A percentile compares a stretch with the other conserved stretches of the same genome.
phyloP scores from a whole-genome alignment of 179 eudicot species.

The Corrigiola litoralis region DNA sequence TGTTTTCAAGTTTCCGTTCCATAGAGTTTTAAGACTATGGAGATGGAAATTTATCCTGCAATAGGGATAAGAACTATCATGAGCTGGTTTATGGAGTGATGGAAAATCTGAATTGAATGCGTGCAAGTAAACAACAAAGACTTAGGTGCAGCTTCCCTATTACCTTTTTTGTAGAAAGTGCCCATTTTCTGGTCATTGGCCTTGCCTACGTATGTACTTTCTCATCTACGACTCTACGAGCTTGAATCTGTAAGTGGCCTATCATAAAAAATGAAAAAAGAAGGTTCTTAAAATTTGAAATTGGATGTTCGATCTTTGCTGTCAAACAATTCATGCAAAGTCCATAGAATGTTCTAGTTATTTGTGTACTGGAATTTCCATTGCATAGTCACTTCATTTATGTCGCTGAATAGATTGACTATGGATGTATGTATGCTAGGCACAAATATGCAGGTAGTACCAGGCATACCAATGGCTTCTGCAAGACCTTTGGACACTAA shows the following conservation, averaged over 20 bases:
- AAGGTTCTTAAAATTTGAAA: too few species aligned
- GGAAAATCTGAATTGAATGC: too few species aligned
- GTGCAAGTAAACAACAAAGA: background rate
- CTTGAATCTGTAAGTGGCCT: too few species aligned
- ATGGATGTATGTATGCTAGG: conserved; percentile 25
- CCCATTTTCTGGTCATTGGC: background rate
- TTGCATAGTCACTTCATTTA: background rate
- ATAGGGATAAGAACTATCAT: too few species aligned
- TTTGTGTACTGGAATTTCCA: background rate
- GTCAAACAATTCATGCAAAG: background rate
- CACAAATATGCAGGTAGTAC: conserved; percentile 25
- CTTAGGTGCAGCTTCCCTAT: background rate
- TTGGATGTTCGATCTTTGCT: too few species aligned
- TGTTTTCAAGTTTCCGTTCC: too few species aligned
- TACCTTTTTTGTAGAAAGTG: background rate
- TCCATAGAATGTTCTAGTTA: background rate
- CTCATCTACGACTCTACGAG: too few species aligned
- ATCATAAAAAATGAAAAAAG: too few species aligned
- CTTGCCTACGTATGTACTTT: background rate
- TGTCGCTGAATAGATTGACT: conserved; percentile 18
- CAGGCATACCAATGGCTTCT: conserved; percentile 32
- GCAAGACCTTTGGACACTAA: conserved; percentile 10
- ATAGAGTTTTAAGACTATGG: too few species aligned
- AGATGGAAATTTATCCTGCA: too few species aligned
- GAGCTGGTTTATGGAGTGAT: too few species aligned